phyloP scores from a whole-genome alignment of 176 grass and related monocot genomes.

The Canna indica region DNA sequence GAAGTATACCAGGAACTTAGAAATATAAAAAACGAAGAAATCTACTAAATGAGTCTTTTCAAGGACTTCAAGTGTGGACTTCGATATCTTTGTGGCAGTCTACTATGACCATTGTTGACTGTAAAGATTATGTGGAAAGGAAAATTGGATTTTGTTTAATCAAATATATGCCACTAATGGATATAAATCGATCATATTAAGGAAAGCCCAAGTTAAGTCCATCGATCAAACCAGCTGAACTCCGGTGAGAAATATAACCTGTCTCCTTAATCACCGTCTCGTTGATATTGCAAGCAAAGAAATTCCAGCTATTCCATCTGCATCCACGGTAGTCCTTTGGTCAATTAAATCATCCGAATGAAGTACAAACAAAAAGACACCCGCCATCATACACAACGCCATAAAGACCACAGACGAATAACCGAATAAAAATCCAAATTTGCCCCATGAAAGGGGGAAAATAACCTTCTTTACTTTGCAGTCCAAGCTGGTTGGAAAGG shows the following conservation, averaged over 20 bases:
- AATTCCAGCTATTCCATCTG: constrained; percentile 99
- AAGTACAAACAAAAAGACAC: neutral
- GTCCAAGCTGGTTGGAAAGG: neutral
- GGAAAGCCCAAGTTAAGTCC: neutral
- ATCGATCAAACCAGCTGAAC: neutral
- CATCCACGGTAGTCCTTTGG: neutral
- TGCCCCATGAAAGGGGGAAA: too few species aligned
- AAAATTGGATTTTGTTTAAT: neutral
- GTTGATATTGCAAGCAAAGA: constrained; percentile 93
- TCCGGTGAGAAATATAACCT: constrained; percentile 21
- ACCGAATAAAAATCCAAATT: neutral
- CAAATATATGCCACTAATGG: neutral
- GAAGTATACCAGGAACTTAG: too few species aligned
- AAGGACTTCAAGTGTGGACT: too few species aligned
- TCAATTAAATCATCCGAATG: neutral
- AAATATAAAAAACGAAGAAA: too few species aligned
- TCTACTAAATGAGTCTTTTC: too few species aligned
- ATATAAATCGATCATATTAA: neutral
- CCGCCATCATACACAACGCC: neutral
- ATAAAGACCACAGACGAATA: neutral
- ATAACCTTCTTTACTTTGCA: neutral
- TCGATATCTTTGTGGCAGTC: neutral
- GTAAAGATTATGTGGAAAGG: neutral
- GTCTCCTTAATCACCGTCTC: constrained; percentile 82
- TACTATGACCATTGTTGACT: neutral